Conservation (phyloP, 306 rosid genomes). For the Gastrolobium bilobum region DNA sequence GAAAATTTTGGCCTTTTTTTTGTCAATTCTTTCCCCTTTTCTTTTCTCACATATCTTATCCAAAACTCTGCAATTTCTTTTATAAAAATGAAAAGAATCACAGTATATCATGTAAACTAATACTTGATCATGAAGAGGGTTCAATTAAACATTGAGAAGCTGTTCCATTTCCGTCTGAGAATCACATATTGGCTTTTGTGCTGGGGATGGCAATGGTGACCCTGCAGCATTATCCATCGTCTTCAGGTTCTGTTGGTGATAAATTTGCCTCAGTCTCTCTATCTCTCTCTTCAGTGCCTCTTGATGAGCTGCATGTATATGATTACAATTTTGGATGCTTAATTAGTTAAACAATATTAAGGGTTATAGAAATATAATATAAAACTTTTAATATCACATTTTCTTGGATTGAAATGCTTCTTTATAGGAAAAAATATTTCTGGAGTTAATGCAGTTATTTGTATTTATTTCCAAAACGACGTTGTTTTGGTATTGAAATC, state of each 20-base stretch:
- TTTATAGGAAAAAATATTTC: too few species aligned
- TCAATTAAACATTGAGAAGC: constrained; percentile 61
- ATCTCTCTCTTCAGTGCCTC: constrained; percentile 96
- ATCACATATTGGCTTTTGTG: constrained; percentile 49
- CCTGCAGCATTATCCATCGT: constrained; percentile 58
- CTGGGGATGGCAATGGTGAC: constrained; percentile 49
- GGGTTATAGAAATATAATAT: too few species aligned
- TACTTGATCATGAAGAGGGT: constrained; percentile 42
- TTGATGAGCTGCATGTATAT: constrained; percentile 84
- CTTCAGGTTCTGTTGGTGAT: constrained; percentile 77
- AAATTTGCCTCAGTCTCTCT: constrained; percentile 89
- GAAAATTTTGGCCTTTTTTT: neutral
- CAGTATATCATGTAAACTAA: constrained; percentile 31
- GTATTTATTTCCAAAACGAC: too few species aligned
- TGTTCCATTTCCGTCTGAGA: constrained; percentile 64
- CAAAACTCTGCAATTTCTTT: constrained; percentile 48
- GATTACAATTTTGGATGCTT: constrained; percentile 26
- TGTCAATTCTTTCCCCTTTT: neutral
- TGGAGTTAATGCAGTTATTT: too few species aligned
- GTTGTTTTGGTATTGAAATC: too few species aligned
- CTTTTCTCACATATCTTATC: constrained; percentile 13
- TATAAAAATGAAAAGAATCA: constrained; percentile 51
- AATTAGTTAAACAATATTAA: constrained; percentile 26
- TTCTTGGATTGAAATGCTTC: too few species aligned
- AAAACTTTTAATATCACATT: too few species aligned